Conservation (phyloP, 2,329 filamentous ascomycete species). For the Talaromyces sp. region DNA sequence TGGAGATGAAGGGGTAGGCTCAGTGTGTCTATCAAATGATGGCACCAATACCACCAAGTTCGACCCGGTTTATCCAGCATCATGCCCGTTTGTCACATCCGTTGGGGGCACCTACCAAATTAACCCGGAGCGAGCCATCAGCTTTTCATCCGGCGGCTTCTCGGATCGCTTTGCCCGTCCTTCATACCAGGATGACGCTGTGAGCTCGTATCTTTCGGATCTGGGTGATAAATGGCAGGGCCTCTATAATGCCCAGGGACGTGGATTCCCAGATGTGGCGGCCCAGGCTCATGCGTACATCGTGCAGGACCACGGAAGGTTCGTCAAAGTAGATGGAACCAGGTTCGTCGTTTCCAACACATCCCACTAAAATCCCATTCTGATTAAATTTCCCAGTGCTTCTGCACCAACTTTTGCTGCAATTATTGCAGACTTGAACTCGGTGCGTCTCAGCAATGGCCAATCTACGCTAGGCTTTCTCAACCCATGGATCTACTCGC, state of each 20-base stretch:
- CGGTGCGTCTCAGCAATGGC: slow-evolving; percentile 54
- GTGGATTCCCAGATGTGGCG: slow-evolving; percentile 59
- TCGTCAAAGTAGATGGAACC: slow-evolving; percentile 44
- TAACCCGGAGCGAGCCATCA: slow-evolving; percentile 50
- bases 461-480: slow-evolving; percentile 55
- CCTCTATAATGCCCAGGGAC: slow-evolving; percentile 49
- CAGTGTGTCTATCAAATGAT: slow-evolving; percentile 52
- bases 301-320: slow-evolving; percentile 35
- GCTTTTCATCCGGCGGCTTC: slow-evolving; percentile 52
- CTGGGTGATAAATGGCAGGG: slow-evolving; percentile 41
- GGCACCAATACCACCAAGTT: slow-evolving; percentile 50
- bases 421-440: slow-evolving; percentile 62
- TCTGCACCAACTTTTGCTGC: slow-evolving; percentile 60
- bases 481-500: slow-evolving; percentile 57
- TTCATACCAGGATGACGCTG: slow-evolving; percentile 43
- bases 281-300: slow-evolving; percentile 49
- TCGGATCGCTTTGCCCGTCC: slow-evolving; percentile 46
- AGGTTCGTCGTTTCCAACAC: slow-evolving; percentile 23
- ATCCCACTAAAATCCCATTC: neutral
- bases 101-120: slow-evolving; percentile 56
- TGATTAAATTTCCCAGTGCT: slow-evolving; percentile 37
- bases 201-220: slow-evolving; percentile 39
- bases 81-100: slow-evolving; percentile 60
- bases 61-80: slow-evolving; percentile 51
- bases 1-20: slow-evolving; percentile 60